These are phyloP conservation scores for Mucor velutinosus DNA, from an alignment of 371 early-diverging fungal genomes.

Conservation along the genomic window DNA sequence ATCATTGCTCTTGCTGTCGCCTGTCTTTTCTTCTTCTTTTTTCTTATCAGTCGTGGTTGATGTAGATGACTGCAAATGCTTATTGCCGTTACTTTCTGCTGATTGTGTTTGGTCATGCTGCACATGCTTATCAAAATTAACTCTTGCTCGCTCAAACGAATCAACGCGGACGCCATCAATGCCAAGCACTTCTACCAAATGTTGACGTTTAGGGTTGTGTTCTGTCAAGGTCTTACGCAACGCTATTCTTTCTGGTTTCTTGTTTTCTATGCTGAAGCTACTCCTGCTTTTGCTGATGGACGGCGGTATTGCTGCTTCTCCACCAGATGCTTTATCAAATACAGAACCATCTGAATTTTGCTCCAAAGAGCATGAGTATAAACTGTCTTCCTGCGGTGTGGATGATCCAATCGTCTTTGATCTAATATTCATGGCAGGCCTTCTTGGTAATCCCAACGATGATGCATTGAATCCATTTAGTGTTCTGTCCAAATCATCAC, in stretches of 20 bases:
- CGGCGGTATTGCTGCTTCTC: background rate
- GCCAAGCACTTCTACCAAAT: constrained; percentile 47
- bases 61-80: background rate
- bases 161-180: constrained; percentile 45
- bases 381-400: background rate
- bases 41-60: constrained; percentile 1
- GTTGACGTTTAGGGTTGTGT: constrained; percentile 17
- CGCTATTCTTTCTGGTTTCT: background rate
- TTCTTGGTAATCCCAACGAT: background rate
- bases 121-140: constrained; percentile 7
- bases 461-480: background rate
- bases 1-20: constrained; percentile 3
- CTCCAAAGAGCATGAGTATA: constrained; percentile 4
- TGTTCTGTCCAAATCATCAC: constrained; percentile 29
- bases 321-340: background rate
- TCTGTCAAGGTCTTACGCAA: constrained; percentile 20
- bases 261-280: background rate
- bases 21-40: background rate
- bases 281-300: background rate
- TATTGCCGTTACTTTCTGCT: no score
- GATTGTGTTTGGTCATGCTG: background rate
- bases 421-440: constrained; percentile 14
- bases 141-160: constrained; percentile 6
- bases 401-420: constrained; percentile 9
- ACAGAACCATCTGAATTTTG: constrained; percentile 15